A percentile compares a stretch with the other conserved stretches of the same genome.
Conservation (phyloP, 805 yeast genomes). For the Candida maltosa region DNA sequence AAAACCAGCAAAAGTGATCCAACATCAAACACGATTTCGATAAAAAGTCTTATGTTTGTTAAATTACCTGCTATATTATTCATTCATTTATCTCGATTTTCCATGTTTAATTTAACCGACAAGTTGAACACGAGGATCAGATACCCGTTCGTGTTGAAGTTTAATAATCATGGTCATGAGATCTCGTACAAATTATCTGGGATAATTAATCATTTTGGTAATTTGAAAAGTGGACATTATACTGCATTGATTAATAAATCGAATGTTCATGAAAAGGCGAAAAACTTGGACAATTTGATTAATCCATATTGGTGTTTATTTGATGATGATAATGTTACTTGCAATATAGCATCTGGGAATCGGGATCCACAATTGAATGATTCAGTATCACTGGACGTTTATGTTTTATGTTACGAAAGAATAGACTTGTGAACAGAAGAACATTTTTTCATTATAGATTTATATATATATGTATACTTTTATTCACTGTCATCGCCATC, state of each 20-base stretch:
- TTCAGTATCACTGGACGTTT: conserved; percentile 56
- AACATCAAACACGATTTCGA: conserved; percentile 13
- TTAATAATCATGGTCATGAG: conserved; percentile 30
- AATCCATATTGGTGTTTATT: conserved; percentile 66
- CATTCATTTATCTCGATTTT: conserved; percentile 41
- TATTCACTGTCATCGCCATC: too few relatives aligned
- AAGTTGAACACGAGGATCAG: conserved; percentile 48
- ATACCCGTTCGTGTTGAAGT: conserved; percentile 54
- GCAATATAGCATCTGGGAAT: conserved; percentile 46
- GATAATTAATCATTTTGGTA: conserved; percentile 69
- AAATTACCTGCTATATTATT: conserved; percentile 36
- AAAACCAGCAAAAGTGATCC: conserved; percentile 2
- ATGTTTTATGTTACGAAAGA: conserved; percentile 64
- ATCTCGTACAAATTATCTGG: conserved; percentile 55
- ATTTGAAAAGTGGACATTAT: conserved; percentile 71
- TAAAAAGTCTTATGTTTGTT: conserved; percentile 27
- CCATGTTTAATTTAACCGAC: conserved; percentile 50
- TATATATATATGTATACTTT: too few relatives aligned
- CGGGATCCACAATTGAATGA: conserved; percentile 30
- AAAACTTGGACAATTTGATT: conserved; percentile 22
- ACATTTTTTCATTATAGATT: too few relatives aligned
- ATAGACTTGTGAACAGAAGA: too few relatives aligned
- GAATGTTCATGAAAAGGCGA: conserved; percentile 6
- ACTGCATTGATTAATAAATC: conserved; percentile 61
- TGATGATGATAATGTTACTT: conserved; percentile 63